phyloP scores from a whole-genome alignment of 139 green algal species.

The Picochlorum sp. region DNA sequence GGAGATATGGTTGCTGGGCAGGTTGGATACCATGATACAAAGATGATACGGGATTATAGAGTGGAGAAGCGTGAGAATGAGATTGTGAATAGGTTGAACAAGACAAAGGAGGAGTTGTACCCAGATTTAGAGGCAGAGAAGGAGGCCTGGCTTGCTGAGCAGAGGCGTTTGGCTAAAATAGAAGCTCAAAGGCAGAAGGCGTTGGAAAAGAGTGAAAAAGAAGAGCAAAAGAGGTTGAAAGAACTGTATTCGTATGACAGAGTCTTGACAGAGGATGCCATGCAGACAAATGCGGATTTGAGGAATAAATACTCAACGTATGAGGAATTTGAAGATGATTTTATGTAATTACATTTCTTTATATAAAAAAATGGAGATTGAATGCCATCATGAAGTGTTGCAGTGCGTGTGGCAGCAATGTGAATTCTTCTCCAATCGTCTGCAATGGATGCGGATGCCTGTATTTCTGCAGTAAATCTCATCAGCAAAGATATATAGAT shows the following conservation, averaged over 20 bases:
- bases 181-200: slow-evolving; percentile 29
- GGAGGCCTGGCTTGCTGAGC: slow-evolving; percentile 45
- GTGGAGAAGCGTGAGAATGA: slow-evolving; percentile 76
- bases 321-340: slow-evolving; percentile 90
- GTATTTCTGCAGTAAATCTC: too few relatives aligned
- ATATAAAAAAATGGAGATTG: neutral
- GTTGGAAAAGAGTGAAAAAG: slow-evolving; percentile 59
- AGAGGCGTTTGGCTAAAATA: slow-evolving; percentile 36
- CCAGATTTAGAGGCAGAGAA: slow-evolving; percentile 72
- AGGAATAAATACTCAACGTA: slow-evolving; percentile 63
- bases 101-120: slow-evolving; percentile 68
- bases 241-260: slow-evolving; percentile 71
- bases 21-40: slow-evolving; percentile 80
- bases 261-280: slow-evolving; percentile 55
- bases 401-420: too few relatives aligned
- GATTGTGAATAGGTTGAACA: slow-evolving; percentile 90
- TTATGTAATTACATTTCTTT: slow-evolving; percentile 64
- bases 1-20: slow-evolving; percentile 67
- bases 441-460: too few relatives aligned
- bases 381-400: too few relatives aligned
- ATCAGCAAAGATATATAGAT: too few relatives aligned
- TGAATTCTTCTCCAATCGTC: too few relatives aligned
- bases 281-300: slow-evolving; percentile 69
- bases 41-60: slow-evolving; percentile 52
- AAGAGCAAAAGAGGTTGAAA: slow-evolving; percentile 47